Evolutionary conservation across 257 asterid species (phyloP), one percentile per base, ranked within the genome.

Genomic region (Przewalskia tangutica): DNA sequence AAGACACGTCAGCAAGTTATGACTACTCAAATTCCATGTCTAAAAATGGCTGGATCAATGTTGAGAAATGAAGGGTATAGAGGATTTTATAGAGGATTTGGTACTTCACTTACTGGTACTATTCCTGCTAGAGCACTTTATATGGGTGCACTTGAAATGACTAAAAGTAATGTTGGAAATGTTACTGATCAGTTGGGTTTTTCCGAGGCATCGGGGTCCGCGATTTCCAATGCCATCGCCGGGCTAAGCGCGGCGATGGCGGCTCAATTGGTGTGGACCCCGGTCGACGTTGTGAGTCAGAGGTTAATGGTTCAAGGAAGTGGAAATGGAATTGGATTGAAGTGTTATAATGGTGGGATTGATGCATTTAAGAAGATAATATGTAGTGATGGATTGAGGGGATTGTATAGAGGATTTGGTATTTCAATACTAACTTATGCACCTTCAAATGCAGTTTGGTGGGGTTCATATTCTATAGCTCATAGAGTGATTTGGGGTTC

Each of bases 391-490:
- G 99, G 99, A 12, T 73, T 89, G 20, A 88, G 89, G 73, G 99
- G 99, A 18, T 85, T 96, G 89, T 96, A 96, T 70, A 87, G 99
- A 54, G 99, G 99, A 36, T 96, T 96, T 78, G 99, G 98, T 82
- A 94, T 94, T 6, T 96, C 99, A 4, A 96, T 91, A 42, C 81
- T 96, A 82, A 94, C 99, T 67, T 96, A 96, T 60, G 99, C 99
- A 9, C 99, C 99, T 58, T 96, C 99, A 1, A 96, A 94, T 84
- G 99, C 99, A 0, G 98, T 91, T 16, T 96, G 99, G 99, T 96
- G 99, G 99, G 97, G 94, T 9, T 93, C 99, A 60, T 96, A 96
- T 87, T 92, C 99, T 0, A 58, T 89, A 9, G 95, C 92, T 0
- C 94, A 96, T 48, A 85, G 99, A 53, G 84, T 70, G 55, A 82